Evolutionary conservation across 345 rosid genomes (phyloP).

Genomic region (Linum trigynum): DNA sequence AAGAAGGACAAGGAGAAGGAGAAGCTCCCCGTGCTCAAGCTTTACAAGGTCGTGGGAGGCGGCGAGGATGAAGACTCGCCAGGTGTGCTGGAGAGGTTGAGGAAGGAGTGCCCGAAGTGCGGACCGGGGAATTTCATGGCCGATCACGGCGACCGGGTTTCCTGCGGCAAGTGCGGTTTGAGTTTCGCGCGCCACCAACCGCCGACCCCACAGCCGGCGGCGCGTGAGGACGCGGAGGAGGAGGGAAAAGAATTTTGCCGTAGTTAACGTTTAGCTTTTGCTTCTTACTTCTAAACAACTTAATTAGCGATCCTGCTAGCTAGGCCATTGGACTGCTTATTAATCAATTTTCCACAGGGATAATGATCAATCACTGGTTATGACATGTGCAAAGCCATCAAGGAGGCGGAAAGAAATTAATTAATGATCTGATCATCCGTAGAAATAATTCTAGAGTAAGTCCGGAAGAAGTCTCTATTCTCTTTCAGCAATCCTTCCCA

Average conservation of each 20-base stretch:
- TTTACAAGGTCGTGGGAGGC: not conserved
- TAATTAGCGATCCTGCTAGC: too few relatives aligned
- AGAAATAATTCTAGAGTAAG: constrained; percentile 23
- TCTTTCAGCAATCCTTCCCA: constrained; percentile 45
- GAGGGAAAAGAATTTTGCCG: not conserved
- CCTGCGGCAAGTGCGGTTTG: not conserved
- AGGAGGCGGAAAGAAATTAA: too few relatives aligned
- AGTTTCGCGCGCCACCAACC: not conserved
- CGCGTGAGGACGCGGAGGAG: not conserved
- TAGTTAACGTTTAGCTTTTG: too few relatives aligned
- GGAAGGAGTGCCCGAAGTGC: not conserved
- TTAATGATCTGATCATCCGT: not conserved
- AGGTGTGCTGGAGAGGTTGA: not conserved
- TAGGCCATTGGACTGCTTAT: too few relatives aligned
- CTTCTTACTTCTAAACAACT: too few relatives aligned
- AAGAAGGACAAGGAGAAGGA: not conserved
- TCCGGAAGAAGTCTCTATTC: constrained; percentile 36
- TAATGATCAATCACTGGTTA: too few relatives aligned
- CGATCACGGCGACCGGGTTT: not conserved
- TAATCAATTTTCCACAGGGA: too few relatives aligned
- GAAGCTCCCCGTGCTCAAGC: not conserved
- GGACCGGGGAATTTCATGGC: not conserved
- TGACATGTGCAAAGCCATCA: too few relatives aligned
- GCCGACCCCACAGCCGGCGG: not conserved
- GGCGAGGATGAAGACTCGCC: not conserved